Base-by-base conservation (phyloP, 1,284 basidiomycete genomes). In the Tylopilus orsonianus region DNA sequence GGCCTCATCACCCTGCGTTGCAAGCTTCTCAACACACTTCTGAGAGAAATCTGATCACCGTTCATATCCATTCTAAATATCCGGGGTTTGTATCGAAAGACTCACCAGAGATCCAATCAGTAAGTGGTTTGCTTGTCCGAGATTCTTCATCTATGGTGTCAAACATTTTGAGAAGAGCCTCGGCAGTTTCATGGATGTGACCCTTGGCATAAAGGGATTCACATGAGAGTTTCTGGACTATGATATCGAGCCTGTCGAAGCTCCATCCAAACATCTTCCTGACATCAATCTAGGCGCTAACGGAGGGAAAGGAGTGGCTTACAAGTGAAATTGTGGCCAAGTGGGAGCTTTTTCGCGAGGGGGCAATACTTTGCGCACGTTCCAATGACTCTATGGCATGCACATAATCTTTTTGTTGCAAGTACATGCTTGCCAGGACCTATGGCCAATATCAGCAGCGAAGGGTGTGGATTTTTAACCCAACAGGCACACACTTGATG, bases 241-340 rank as follows among this genome's bases (percentile, higher is more conserved):
- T 4, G 13, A 13, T 7, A 30, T 19, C 19, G 8, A 30, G 29
- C 8, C 14, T 13, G 13, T 30, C 29, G 4, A 30, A 30, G 29
- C 14, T 13, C 29, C 29, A 30, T 26, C 26, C 29, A 30, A 30
- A 30, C 4, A 30, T 30, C 29, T 30, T 30, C 14, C 13, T 14
- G 4, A 13, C 29, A 13, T 13, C 13, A 13, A 9, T 30, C 8
- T 9, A 30, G 4, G 13, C 13, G 8, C 14, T 6, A 26, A 26
- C 5, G 10, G 26, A 9, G 29, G 14, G 14, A 30, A 9, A 30
- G 29, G 14, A 30, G 4, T 9, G 29, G 0, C 48, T 38, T 35
- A 50, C 49, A 2, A 51, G 23, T 5, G 47, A 44, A 16, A 51
- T 44, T 13, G 23, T 12, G 7, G 20, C 23, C 12, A 52, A 27